phyloP scores from a whole-genome alignment of 306 rosid species.

The Dryas octopetala region DNA sequence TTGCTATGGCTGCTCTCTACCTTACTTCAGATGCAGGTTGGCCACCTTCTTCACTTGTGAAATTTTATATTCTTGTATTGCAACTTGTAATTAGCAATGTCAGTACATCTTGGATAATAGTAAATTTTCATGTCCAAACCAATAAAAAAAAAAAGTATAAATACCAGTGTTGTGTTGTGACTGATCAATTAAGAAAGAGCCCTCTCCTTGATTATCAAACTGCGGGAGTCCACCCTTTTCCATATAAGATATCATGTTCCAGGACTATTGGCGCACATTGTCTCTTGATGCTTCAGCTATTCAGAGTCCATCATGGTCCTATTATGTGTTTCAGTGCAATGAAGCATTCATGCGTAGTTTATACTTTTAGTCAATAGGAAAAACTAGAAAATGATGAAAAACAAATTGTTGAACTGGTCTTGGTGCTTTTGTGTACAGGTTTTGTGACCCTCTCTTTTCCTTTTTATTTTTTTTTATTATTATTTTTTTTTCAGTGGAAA shows the following conservation, averaged over 20 bases:
- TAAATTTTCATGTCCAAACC: background rate
- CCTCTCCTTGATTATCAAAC: background rate
- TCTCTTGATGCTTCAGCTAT: background rate
- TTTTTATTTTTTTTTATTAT: background rate
- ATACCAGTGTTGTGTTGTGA: background rate
- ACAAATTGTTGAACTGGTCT: background rate
- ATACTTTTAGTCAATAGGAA: background rate
- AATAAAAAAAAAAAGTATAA: background rate
- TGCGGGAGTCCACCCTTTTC: background rate
- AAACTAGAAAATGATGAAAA: background rate
- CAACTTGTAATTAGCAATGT: background rate
- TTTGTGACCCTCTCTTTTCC: background rate
- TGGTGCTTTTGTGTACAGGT: background rate
- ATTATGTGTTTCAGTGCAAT: background rate
- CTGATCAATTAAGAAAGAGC: too few relatives aligned
- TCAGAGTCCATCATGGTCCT: background rate
- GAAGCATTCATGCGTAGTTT: background rate
- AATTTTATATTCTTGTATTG: background rate
- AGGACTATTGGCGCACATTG: background rate
- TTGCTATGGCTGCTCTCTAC: conserved; percentile 90
- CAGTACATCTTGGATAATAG: background rate
- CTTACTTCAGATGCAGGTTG: conserved; percentile 89
- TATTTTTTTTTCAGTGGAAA: background rate
- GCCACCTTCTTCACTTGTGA: conserved; percentile 19
- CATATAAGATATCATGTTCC: background rate